These are phyloP conservation scores for Acacia melanoxylon DNA, from an alignment of 306 rosid species.

Conservation along the genomic window DNA sequence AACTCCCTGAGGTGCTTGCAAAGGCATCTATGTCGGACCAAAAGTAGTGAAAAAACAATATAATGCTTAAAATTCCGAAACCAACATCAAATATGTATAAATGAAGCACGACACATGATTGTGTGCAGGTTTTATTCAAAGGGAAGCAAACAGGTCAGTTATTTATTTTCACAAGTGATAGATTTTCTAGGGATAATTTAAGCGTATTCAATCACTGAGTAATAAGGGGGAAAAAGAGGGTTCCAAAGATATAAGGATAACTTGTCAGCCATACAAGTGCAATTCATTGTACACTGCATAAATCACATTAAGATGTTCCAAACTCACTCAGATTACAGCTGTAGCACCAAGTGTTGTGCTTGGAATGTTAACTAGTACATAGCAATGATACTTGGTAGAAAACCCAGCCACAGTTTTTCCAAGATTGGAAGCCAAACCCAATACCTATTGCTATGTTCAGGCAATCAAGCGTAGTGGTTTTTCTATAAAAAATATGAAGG, in stretches of 20 bases:
- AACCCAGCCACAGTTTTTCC: background rate
- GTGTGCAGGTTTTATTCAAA: background rate
- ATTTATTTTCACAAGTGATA: background rate
- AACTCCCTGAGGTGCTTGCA: background rate
- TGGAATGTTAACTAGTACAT: background rate
- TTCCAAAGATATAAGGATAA: background rate
- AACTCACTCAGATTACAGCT: background rate
- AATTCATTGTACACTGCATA: background rate
- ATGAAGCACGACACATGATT: background rate
- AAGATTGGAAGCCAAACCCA: background rate
- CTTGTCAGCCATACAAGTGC: background rate
- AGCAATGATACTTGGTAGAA: background rate
- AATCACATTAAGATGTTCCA: background rate
- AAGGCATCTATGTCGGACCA: slow-evolving; percentile 21
- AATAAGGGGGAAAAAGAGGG: too few species aligned
- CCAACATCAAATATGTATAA: slow-evolving; percentile 6
- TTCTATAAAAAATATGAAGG: background rate
- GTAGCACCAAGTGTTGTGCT: background rate
- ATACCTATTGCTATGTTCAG: background rate
- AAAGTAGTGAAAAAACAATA: slow-evolving; percentile 20
- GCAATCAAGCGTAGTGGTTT: background rate
- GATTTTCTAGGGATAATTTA: background rate
- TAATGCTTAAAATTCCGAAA: slow-evolving; percentile 4
- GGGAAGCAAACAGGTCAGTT: slow-evolving; percentile 13
- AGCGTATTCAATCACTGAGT: background rate